phyloP scores from a whole-genome alignment of 257 asterid species.

The Plantago elongata region DNA sequence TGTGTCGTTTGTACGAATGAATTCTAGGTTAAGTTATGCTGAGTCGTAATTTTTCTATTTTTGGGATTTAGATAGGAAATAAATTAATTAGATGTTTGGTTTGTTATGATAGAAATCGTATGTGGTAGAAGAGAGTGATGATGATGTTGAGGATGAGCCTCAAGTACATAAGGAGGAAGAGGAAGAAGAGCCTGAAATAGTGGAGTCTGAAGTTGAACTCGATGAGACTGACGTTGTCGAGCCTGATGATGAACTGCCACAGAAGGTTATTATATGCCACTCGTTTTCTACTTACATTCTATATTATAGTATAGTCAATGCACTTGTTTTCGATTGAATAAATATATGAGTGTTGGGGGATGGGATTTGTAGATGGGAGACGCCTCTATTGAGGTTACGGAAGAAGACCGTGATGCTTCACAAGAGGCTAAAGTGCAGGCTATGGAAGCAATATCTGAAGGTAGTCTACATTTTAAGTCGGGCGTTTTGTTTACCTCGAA shows the following conservation, averaged over 20 bases:
- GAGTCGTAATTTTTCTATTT: not conserved
- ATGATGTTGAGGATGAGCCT: slow-evolving; percentile 39
- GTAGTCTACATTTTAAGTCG: slow-evolving; percentile 23
- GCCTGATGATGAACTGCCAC: slow-evolving; percentile 84
- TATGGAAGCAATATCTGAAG: slow-evolving; percentile 93
- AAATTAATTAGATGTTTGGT: not conserved
- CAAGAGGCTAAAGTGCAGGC: slow-evolving; percentile 90
- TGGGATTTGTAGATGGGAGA: slow-evolving; percentile 76
- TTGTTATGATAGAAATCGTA: slow-evolving; percentile 44
- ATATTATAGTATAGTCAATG: not conserved
- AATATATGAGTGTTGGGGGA: not conserved
- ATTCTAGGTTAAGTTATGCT: too few species aligned
- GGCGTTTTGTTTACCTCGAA: not conserved
- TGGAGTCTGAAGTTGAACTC: slow-evolving; percentile 89
- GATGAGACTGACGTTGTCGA: slow-evolving; percentile 78
- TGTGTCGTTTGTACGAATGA: too few species aligned
- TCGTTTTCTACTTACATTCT: not conserved
- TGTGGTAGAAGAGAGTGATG: slow-evolving; percentile 65
- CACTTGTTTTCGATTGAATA: slow-evolving; percentile 2
- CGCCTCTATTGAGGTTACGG: slow-evolving; percentile 74
- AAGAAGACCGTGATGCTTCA: slow-evolving; percentile 87
- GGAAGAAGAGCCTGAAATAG: slow-evolving; percentile 80
- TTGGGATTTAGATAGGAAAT: not conserved
- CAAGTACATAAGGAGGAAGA: slow-evolving; percentile 47
- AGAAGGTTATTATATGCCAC: slow-evolving; percentile 41